Evolutionary conservation across 352 stramenopile species (phyloP), one percentile per base, ranked within the genome.

Genomic region (Phytophthora crassamura): DNA sequence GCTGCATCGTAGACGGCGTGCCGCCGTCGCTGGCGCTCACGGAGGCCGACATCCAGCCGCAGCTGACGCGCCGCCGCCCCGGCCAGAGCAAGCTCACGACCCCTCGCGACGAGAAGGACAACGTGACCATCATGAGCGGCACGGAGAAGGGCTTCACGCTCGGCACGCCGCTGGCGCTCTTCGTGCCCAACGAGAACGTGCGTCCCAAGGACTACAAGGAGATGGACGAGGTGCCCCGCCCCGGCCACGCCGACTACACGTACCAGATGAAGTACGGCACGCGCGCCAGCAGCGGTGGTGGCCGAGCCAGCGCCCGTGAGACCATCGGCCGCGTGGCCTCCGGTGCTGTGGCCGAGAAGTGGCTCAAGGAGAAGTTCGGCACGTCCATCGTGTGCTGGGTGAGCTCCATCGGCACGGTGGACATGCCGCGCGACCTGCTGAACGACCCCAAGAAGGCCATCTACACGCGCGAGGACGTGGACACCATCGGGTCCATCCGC

Each of bases 211-310:
- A 99, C 62, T 98, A 99, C 69, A 99, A 98, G 76, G 97, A 98
- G 59, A 99, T 99, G 95, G 94, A 87, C 59, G 78, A 91, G 4
- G 86, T 96, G 22, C 89, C 89, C 11, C 86, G 89, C 30, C 97
- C 97, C 10, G 96, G 90, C 25, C 98, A 99, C 78, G 97, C 98
- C 8, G 98, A 99, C 84, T 98, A 98, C 55, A 99, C 97, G 57
- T 99, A 99, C 80, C 97, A 99, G 89, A 96, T 98, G 78, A 99
- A 99, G 79, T 99, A 99, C 76, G 98, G 98, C 63, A 98, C 98
- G 42, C 92, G 97, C 47, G 97, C 97, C 8, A 95, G 98, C 65
- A 98, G 95, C 41, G 98, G 98, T 46, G 98, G 98, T 49, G 98
- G 98, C 38, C 92, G 98, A 25, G 94, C 90, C 28, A 98, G 91